Conservation (phyloP, 805 yeast species). For the Schwanniomyces yamadae region DNA sequence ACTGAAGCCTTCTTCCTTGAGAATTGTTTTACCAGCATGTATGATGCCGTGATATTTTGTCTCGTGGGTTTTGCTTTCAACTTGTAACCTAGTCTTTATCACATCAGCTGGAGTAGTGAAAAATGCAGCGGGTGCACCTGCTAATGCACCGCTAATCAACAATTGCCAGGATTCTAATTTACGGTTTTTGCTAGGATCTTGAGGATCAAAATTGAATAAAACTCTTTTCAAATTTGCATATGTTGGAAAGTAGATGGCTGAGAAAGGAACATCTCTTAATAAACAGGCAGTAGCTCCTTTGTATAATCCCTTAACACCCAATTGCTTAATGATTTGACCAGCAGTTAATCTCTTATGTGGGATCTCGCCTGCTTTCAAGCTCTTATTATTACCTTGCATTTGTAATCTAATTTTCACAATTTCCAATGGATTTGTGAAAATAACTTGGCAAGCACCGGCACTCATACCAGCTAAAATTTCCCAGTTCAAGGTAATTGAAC, state of each 20-base stretch:
- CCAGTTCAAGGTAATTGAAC: constrained; percentile 48
- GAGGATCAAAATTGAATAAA: constrained; percentile 79
- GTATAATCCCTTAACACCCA: constrained; percentile 84
- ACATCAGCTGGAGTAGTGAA: constrained; percentile 97
- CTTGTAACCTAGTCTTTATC: constrained; percentile 90
- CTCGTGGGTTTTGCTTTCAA: constrained; percentile 76
- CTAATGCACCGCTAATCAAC: constrained; percentile 84
- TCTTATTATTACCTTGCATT: constrained; percentile 58
- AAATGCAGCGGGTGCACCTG: constrained; percentile 98
- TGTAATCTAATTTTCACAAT: constrained; percentile 93
- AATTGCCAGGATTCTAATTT: constrained; percentile 80
- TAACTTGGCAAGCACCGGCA: constrained; percentile 96
- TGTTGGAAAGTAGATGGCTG: constrained; percentile 96
- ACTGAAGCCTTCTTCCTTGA: constrained; percentile 75
- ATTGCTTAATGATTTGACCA: constrained; percentile 65
- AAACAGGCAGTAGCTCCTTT: constrained; percentile 91
- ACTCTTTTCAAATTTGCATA: constrained; percentile 89
- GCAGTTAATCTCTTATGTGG: constrained; percentile 54
- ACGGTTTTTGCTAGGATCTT: constrained; percentile 53
- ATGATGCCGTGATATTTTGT: constrained; percentile 71
- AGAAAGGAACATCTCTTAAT: constrained; percentile 92
- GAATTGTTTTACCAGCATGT: constrained; percentile 73
- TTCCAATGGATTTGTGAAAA: constrained; percentile 94
- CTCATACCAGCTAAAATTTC: constrained; percentile 88
- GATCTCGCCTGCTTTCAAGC: constrained; percentile 33